Evolutionary conservation across 805 yeast species (phyloP).

Genomic region (Metschnikowia cubensis): DNA sequence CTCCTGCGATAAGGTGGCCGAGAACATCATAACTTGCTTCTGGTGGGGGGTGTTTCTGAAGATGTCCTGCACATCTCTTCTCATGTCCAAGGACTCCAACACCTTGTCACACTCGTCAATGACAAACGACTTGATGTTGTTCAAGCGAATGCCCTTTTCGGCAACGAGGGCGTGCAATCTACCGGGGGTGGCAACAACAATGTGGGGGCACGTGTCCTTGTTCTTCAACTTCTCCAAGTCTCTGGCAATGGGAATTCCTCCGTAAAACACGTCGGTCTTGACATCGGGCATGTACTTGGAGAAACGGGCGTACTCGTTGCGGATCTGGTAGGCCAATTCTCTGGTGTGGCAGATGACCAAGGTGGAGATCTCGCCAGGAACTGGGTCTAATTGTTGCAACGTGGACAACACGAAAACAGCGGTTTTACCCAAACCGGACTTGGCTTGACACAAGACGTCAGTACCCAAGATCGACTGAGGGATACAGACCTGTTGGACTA

Average conservation of each 20-base stretch:
- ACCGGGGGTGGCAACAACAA: conserved; percentile 98
- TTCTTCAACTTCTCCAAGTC: conserved; percentile 85
- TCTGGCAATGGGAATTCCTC: conserved; percentile 84
- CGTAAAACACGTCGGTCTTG: conserved; percentile 93
- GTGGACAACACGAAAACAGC: conserved; percentile 96
- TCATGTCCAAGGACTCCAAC: conserved; percentile 86
- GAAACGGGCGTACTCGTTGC: conserved; percentile 95
- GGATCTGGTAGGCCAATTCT: conserved; percentile 97
- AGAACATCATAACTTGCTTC: conserved; percentile 99
- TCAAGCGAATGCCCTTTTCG: conserved; percentile 82
- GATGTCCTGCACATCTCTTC: conserved; percentile 97
- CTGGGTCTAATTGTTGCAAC: conserved; percentile 94
- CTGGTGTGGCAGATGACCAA: conserved; percentile 97
- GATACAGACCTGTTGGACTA: conserved; percentile 96
- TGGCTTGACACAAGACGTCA: conserved; percentile 97
- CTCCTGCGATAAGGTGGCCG: conserved; percentile 92
- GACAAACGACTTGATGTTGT: conserved; percentile 89
- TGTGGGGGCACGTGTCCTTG: conserved; percentile 93
- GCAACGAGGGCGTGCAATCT: conserved; percentile 91
- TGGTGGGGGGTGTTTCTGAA: conserved; percentile 97
- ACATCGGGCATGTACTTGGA: conserved; percentile 98
- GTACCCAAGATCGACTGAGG: conserved; percentile 98
- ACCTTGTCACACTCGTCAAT: conserved; percentile 99
- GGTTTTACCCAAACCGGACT: conserved; percentile 98
- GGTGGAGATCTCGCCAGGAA: conserved; percentile 93